A percentile compares a stretch with the other conserved stretches of the same genome.
Conservation (phyloP, 768 basidiomycete species). For the Mycena pura region DNA sequence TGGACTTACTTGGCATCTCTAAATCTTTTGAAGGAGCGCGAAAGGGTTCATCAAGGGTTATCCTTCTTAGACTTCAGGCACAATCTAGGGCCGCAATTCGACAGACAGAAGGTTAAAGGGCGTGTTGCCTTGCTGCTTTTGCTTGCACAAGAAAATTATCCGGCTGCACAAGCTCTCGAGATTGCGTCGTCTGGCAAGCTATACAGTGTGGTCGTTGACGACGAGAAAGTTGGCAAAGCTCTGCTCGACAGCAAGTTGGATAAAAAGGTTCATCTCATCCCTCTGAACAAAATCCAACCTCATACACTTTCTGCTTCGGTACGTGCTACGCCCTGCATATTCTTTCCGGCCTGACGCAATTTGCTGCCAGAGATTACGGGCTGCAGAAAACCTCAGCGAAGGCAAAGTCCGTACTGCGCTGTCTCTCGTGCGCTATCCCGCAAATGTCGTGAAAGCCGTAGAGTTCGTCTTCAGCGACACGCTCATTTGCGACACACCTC, state of each 20-base stretch:
- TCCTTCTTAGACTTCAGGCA: slow-evolving; percentile 86
- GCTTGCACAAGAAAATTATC: slow-evolving; percentile 70
- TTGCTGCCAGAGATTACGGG: slow-evolving; percentile 69
- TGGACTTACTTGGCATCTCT: slow-evolving; percentile 9
- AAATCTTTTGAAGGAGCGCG: slow-evolving; percentile 59
- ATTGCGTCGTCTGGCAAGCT: slow-evolving; percentile 89
- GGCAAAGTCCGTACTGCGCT: slow-evolving; percentile 87
- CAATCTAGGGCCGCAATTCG: slow-evolving; percentile 79
- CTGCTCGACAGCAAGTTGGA: slow-evolving; percentile 78
- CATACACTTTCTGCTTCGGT: slow-evolving; percentile 53
- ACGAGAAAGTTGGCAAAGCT: slow-evolving; percentile 87
- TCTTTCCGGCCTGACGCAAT: background rate
- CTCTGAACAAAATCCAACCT: slow-evolving; percentile 87
- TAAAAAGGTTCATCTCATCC: slow-evolving; percentile 93
- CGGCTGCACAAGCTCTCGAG: slow-evolving; percentile 90
- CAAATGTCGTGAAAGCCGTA: slow-evolving; percentile 88
- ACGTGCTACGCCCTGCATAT: slow-evolving; percentile 33
- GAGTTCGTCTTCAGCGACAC: slow-evolving; percentile 93
- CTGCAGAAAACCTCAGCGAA: slow-evolving; percentile 73
- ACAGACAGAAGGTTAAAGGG: slow-evolving; percentile 88
- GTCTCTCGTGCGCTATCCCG: slow-evolving; percentile 83
- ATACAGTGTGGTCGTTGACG: slow-evolving; percentile 93
- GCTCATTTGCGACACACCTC: slow-evolving; percentile 88
- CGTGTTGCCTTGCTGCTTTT: slow-evolving; percentile 89
- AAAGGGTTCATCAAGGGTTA: slow-evolving; percentile 68